These are phyloP conservation scores for Phytophthora gonapodyides DNA, from an alignment of 352 stramenopile species.

Conservation along the genomic window DNA sequence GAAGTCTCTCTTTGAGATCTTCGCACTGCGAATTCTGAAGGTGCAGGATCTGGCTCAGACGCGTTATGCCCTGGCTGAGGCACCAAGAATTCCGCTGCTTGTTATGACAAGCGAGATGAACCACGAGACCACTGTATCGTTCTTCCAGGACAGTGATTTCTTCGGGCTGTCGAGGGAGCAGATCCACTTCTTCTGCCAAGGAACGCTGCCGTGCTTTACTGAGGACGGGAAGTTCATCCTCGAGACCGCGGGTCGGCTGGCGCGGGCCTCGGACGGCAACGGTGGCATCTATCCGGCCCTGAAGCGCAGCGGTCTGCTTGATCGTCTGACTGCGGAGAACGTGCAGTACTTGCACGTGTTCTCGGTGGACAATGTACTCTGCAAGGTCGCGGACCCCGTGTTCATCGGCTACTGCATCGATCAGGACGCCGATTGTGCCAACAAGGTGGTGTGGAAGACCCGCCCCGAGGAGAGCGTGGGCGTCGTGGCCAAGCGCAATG, in stretches of 20 bases:
- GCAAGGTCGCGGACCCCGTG: slow-evolving; percentile 93
- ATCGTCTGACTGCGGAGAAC: slow-evolving; percentile 78
- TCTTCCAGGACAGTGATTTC: slow-evolving; percentile 90
- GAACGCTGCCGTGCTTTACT: slow-evolving; percentile 95
- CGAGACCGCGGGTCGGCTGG: slow-evolving; percentile 80
- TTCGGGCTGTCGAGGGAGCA: slow-evolving; percentile 92
- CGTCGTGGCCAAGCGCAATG: slow-evolving; percentile 83
- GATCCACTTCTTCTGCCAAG: slow-evolving; percentile 97
- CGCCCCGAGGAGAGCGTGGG: slow-evolving; percentile 93
- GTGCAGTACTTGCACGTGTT: slow-evolving; percentile 97
- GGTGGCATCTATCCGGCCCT: slow-evolving; percentile 96
- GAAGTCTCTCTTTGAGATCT: slow-evolving; percentile 94
- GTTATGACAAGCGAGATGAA: slow-evolving; percentile 99
- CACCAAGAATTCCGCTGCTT: slow-evolving; percentile 80
- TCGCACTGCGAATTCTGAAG: slow-evolving; percentile 86
- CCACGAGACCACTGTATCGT: slow-evolving; percentile 90
- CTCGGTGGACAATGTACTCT: slow-evolving; percentile 98
- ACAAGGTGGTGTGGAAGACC: slow-evolving; percentile 97
- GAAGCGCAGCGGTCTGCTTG: slow-evolving; percentile 86
- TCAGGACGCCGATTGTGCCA: slow-evolving; percentile 94
- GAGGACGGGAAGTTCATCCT: slow-evolving; percentile 96
- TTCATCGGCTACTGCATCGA: slow-evolving; percentile 97
- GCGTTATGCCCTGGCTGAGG: slow-evolving; percentile 19
- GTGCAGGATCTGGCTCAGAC: slow-evolving; percentile 56
- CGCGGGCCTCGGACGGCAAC: slow-evolving; percentile 98